These are phyloP conservation scores for Sporothrix luriei DNA, from an alignment of 2,329 filamentous ascomycete genomes.

Conservation along the genomic window DNA sequence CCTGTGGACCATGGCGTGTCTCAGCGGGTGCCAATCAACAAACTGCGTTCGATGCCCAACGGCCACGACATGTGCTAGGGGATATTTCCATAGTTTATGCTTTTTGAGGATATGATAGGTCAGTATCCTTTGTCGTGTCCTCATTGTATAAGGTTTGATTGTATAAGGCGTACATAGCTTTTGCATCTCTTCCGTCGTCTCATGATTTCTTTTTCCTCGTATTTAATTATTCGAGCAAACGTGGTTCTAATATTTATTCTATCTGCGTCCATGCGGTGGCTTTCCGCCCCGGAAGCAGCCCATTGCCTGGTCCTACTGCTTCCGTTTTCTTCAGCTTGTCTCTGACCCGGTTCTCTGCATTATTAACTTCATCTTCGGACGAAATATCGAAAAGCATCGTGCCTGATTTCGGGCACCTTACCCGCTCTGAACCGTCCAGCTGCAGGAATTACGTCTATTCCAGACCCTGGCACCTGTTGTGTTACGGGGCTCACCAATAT, in stretches of 20 bases:
- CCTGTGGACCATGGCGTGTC: neutral
- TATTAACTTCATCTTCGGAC: neutral
- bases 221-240: neutral
- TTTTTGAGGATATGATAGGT: neutral
- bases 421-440: neutral
- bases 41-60: neutral
- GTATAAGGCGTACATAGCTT: too few species aligned
- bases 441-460: slow-evolving; percentile 3
- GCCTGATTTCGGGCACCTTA: neutral
- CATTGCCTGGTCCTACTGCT: neutral
- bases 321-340: slow-evolving; percentile 3
- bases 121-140: slow-evolving; percentile 1
- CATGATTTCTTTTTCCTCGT: neutral
- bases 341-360: neutral
- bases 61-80: neutral
- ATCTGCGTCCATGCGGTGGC: neutral
- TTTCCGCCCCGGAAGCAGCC: neutral
- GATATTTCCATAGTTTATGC: neutral
- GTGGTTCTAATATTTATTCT: neutral
- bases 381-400: slow-evolving; percentile 12
- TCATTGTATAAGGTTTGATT: too few species aligned
- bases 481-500: slow-evolving; percentile 19
- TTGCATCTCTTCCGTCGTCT: too few species aligned
- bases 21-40: neutral
- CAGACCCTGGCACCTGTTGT: slow-evolving; percentile 1